These are phyloP conservation scores for Chaetothyriales sp. DNA, from an alignment of 2,329 filamentous ascomycete genomes.

Conservation along the genomic window DNA sequence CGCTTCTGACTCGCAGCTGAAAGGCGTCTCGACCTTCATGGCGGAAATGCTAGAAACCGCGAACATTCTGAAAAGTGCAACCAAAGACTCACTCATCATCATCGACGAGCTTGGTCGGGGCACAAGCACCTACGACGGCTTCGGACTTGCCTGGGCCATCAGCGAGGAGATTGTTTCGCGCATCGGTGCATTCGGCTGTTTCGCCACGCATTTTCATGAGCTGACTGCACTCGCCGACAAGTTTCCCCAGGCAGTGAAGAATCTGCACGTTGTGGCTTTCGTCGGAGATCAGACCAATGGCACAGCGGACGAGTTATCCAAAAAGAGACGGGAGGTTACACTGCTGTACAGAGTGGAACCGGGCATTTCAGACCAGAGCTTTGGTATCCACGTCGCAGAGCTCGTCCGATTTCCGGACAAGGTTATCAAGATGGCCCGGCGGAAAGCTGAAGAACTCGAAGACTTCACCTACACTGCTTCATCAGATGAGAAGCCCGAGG, in stretches of 20 bases:
- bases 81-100: conserved; percentile 89
- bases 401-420: conserved; percentile 92
- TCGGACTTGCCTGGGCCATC: conserved; percentile 97
- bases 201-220: conserved; percentile 97
- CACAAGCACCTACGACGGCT: conserved; percentile 95
- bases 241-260: conserved; percentile 67
- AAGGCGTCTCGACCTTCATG: conserved; percentile 98
- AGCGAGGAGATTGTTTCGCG: conserved; percentile 94
- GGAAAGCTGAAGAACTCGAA: conserved; percentile 94
- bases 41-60: conserved; percentile 98
- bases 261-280: conserved; percentile 91
- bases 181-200: conserved; percentile 86
- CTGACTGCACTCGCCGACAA: conserved; percentile 79
- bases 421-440: conserved; percentile 97
- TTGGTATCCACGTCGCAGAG: conserved; percentile 96
- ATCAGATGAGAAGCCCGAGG: conserved; percentile 33
- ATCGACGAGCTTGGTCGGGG: conserved; percentile 95
- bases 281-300: conserved; percentile 42
- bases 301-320: conserved; percentile 25
- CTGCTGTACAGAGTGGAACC: conserved; percentile 93
- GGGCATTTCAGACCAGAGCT: conserved; percentile 91
- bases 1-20: conserved; percentile 89
- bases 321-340: conserved; percentile 69
- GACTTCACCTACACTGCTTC: conserved; percentile 79
- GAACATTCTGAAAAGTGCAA: conserved; percentile 95